Evolutionary conservation across 2,329 filamentous ascomycete genomes (phyloP), one percentile per base, ranked within the genome.

Genomic region (Pyrenochaeta sp.): DNA sequence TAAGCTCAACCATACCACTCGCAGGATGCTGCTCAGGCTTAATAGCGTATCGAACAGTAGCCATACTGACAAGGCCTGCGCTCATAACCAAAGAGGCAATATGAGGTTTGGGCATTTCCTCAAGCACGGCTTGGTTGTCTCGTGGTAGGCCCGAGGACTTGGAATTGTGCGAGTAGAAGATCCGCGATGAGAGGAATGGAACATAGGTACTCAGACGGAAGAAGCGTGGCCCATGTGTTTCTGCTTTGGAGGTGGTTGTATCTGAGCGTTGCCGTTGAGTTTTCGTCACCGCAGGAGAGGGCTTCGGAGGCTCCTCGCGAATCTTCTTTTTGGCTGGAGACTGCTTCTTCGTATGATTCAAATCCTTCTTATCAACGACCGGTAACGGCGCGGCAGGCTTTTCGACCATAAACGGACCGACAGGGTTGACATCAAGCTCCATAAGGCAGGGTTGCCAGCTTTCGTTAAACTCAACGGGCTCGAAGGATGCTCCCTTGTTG

Each of bases 401-500:
- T 6, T 61, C 51, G 9, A 45, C 48, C 10, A 47, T 41, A 28
- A 64, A 62, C 0, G 65, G 59, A n/a, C 60, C 64, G n/a, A 65
- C 47, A 17, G 64, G 60, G 4, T 52, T 56, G 9, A 43, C 47
- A 15, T 47, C 55, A 4, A 61, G 55, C 9, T 63, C 53, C 32
- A 63, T 55, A 5, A 59, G 53, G 18, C 64, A 68, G 3, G 61
- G 62, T 30, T 62, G 61, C 48, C 65, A 56, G 23, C 62, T 59
- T 38, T 69, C 65, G 26, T 68, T 62, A 36, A 68, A 63, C 19
- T 65, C 56, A 3, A 70, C 53, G n/a, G 65, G 60, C 35, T 69
- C 67, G 21, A 70, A 70, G 1, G 65, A 65, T 14, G 63, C 62
- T 7, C 63, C 65, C 29, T 69, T 68, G 35, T 67, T 69, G 15